Conservation (phyloP, 352 stramenopile genomes). For the Pythium phragmitis region DNA sequence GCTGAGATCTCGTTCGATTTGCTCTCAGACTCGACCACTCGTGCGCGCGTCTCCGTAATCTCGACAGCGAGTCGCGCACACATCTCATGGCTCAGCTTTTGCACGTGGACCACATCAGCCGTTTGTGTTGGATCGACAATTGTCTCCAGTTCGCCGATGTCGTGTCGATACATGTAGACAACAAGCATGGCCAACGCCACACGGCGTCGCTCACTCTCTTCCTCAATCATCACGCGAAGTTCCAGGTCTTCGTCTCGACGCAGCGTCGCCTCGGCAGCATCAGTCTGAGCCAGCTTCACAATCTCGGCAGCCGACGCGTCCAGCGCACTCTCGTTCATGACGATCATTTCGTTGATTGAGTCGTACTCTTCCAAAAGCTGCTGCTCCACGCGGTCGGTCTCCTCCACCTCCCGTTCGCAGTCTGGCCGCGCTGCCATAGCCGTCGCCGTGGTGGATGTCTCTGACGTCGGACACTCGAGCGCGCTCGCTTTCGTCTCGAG, state of each 20-base stretch:
- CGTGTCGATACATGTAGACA: slow-evolving; percentile 18
- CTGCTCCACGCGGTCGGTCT: slow-evolving; percentile 11
- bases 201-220: slow-evolving; percentile 34
- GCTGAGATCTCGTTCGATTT: not conserved
- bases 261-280: slow-evolving; percentile 26
- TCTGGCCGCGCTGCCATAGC: not conserved
- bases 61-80: slow-evolving; percentile 7
- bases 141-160: not conserved
- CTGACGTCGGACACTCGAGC: not conserved
- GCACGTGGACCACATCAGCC: slow-evolving; percentile 2
- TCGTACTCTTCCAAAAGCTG: slow-evolving; percentile 14
- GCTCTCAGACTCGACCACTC: not conserved
- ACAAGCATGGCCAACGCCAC: slow-evolving; percentile 37
- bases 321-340: slow-evolving; percentile 38
- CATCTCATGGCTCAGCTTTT: slow-evolving; percentile 4
- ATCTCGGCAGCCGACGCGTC: slow-evolving; percentile 32
- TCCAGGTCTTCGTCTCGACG: slow-evolving; percentile 47
- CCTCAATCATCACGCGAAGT: slow-evolving; percentile 33
- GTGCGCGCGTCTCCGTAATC: not conserved
- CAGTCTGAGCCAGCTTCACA: slow-evolving; percentile 20
- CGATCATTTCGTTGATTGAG: slow-evolving; percentile 9
- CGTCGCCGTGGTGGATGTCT: not conserved
- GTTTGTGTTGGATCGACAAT: not conserved
- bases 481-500: slow-evolving; percentile 2
- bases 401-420: not conserved